phyloP scores from a whole-genome alignment of 2,329 filamentous ascomycete genomes.

The Colletotrichum sp. region DNA sequence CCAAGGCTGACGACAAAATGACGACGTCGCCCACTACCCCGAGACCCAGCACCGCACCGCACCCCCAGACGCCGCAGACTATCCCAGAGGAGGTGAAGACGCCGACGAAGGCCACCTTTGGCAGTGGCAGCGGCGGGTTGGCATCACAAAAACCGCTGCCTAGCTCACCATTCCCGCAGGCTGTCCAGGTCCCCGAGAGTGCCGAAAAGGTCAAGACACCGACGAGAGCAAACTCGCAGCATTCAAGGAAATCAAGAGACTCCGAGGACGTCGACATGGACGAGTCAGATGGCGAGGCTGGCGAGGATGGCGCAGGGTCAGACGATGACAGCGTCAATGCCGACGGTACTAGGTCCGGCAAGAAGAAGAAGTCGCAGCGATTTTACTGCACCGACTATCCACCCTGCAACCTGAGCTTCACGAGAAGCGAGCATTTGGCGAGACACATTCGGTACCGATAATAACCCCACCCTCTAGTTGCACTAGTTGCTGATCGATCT shows the following conservation, averaged over 20 bases:
- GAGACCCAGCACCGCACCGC: conserved; percentile 40
- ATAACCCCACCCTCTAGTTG: neutral
- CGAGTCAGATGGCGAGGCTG: conserved; percentile 71
- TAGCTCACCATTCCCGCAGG: conserved; percentile 55
- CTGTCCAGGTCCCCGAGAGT: conserved; percentile 51
- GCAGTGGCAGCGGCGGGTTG: conserved; percentile 34
- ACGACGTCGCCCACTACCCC: conserved; percentile 39
- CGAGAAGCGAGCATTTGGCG: conserved; percentile 91
- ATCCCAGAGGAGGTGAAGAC: conserved; percentile 59
- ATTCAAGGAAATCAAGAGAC: conserved; percentile 64
- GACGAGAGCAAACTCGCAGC: conserved; percentile 63
- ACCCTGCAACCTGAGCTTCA: conserved; percentile 93
- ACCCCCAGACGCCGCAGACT: conserved; percentile 19
- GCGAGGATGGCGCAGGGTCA: conserved; percentile 60
- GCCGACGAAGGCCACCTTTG: conserved; percentile 66
- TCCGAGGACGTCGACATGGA: conserved; percentile 79
- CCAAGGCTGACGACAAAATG: conserved; percentile 40
- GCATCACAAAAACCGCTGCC: conserved; percentile 60
- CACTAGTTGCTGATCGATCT: neutral
- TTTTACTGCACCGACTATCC: conserved; percentile 98
- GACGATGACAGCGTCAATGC: conserved; percentile 70
- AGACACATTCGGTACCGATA: conserved; percentile 82
- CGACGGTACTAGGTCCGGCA: conserved; percentile 73
- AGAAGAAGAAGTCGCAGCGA: conserved; percentile 95
- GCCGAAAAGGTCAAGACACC: conserved; percentile 46